Percentiles rank a stretch among this genome's conserved stretches.
phyloP scores from a whole-genome alignment of 2,329 filamentous ascomycete genomes.

The Graphilbum fragrans region DNA sequence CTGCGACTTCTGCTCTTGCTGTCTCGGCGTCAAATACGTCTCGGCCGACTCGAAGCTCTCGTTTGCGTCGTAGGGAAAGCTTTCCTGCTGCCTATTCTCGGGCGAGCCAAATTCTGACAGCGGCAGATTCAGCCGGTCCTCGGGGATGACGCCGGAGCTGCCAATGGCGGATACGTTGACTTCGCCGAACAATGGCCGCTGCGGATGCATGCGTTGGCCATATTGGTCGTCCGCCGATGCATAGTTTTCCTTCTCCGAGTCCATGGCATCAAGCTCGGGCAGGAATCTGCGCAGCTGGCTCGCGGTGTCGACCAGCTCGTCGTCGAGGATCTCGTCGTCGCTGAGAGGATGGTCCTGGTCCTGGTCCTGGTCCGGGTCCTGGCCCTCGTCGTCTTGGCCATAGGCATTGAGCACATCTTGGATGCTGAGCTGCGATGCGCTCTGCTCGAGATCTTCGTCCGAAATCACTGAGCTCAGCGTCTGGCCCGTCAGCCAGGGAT shows the following conservation, averaged over 20 bases:
- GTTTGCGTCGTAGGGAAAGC: constrained; percentile 27
- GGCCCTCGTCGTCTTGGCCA: constrained; percentile 1
- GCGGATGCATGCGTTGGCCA: constrained; percentile 11
- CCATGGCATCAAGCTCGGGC: constrained; percentile 25
- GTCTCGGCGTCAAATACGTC: constrained; percentile 6
- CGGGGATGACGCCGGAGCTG: constrained; percentile 37
- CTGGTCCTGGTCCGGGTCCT: background rate
- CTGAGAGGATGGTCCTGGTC: constrained; percentile 12
- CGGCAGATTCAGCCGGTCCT: constrained; percentile 35
- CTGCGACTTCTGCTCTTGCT: constrained; percentile 4
- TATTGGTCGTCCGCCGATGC: background rate
- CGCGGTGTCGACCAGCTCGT: constrained; percentile 18
- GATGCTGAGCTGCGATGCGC: constrained; percentile 53
- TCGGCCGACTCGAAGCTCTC: constrained; percentile 35
- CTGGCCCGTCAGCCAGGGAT: constrained; percentile 58
- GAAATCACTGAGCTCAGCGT: constrained; percentile 11
- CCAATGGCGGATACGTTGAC: constrained; percentile 40
- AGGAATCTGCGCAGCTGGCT: constrained; percentile 19
- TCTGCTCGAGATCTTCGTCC: constrained; percentile 43
- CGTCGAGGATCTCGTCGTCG: constrained; percentile 17
- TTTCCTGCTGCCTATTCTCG: constrained; percentile 13
- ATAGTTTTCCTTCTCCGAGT: constrained; percentile 70
- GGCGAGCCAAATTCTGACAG: constrained; percentile 14
- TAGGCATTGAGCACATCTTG: constrained; percentile 15
- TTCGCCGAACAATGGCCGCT: constrained; percentile 39